A percentile compares a stretch with the other conserved stretches of the same genome.
phyloP scores from a whole-genome alignment of 768 basidiomycete species.

The Termitomyces bulborhizus region DNA sequence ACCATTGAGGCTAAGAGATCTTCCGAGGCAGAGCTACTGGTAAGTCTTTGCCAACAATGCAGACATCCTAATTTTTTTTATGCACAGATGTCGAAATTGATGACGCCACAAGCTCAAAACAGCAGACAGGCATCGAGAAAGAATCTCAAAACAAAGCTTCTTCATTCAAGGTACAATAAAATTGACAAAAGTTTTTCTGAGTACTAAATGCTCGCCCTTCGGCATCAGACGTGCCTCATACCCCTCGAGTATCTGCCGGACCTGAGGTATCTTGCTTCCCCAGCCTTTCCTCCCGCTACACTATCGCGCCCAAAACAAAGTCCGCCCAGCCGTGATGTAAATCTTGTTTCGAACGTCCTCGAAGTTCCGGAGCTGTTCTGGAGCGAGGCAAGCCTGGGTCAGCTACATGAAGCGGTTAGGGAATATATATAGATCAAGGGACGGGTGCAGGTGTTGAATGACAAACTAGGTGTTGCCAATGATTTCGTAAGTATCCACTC shows the following conservation, averaged over 20 bases:
- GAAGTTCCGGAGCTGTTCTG: slow-evolving; percentile 94
- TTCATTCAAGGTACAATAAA: slow-evolving; percentile 15
- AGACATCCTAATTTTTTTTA: neutral
- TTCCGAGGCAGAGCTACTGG: slow-evolving; percentile 10
- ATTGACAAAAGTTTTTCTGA: neutral
- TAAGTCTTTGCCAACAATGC: neutral
- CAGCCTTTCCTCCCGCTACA: slow-evolving; percentile 31
- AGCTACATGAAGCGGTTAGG: slow-evolving; percentile 85
- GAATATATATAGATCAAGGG: slow-evolving; percentile 92
- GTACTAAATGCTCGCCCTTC: slow-evolving; percentile 16
- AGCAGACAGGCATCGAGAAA: neutral
- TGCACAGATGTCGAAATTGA: neutral
- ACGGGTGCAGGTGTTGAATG: slow-evolving; percentile 80
- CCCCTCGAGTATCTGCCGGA: slow-evolving; percentile 8
- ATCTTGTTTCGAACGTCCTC: slow-evolving; percentile 87
- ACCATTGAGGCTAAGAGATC: neutral
- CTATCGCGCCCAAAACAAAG: slow-evolving; percentile 43
- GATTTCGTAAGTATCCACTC: slow-evolving; percentile 62
- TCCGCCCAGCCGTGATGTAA: slow-evolving; percentile 75
- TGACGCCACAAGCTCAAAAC: neutral
- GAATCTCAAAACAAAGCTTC: neutral
- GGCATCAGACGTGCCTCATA: slow-evolving; percentile 1
- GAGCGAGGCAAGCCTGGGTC: slow-evolving; percentile 87
- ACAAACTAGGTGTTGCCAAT: slow-evolving; percentile 80
- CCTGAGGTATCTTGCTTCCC: slow-evolving; percentile 12